Conservation (phyloP, 2,329 filamentous ascomycete genomes). For the Aspergillus tanneri region DNA sequence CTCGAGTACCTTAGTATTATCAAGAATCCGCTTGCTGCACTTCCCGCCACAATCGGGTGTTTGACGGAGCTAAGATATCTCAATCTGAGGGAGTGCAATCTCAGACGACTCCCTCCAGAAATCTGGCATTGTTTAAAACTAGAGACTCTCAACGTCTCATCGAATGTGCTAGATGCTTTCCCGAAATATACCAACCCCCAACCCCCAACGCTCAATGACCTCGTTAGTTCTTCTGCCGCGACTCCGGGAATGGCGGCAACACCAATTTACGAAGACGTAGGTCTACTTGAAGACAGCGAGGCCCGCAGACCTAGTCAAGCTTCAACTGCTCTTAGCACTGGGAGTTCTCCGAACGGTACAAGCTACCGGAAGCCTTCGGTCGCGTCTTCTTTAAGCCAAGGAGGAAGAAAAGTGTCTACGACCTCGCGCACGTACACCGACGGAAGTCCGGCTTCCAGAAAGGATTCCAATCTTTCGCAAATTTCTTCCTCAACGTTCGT, state of each 20-base stretch:
- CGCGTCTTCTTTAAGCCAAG: constrained; percentile 74
- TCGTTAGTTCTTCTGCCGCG: constrained; percentile 44
- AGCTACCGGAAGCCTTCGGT: constrained; percentile 73
- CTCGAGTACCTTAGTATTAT: constrained; percentile 93
- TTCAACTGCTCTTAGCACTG: constrained; percentile 73
- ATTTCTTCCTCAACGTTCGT: constrained; percentile 84
- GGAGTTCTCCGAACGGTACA: constrained; percentile 64
- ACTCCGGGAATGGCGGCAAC: constrained; percentile 56
- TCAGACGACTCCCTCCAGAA: constrained; percentile 82
- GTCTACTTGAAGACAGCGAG: constrained; percentile 61
- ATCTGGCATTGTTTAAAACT: constrained; percentile 94
- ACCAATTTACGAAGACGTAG: constrained; percentile 76
- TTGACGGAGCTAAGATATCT: constrained; percentile 79
- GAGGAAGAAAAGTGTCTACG: constrained; percentile 80
- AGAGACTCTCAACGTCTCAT: constrained; percentile 91
- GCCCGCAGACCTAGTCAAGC: constrained; percentile 79
- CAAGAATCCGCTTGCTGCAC: constrained; percentile 79
- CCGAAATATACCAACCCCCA: constrained; percentile 73
- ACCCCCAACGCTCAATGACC: constrained; percentile 60
- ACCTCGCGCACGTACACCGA: constrained; percentile 66
- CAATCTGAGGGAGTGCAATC: constrained; percentile 90
- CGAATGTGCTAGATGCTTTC: constrained; percentile 86
- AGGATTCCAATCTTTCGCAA: constrained; percentile 84
- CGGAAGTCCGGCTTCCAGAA: constrained; percentile 62
- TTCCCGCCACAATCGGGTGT: constrained; percentile 86